Evolutionary conservation across 169 alveolate genomes (phyloP), one percentile per base, ranked within the genome.

Genomic region (Theileria parva): DNA sequence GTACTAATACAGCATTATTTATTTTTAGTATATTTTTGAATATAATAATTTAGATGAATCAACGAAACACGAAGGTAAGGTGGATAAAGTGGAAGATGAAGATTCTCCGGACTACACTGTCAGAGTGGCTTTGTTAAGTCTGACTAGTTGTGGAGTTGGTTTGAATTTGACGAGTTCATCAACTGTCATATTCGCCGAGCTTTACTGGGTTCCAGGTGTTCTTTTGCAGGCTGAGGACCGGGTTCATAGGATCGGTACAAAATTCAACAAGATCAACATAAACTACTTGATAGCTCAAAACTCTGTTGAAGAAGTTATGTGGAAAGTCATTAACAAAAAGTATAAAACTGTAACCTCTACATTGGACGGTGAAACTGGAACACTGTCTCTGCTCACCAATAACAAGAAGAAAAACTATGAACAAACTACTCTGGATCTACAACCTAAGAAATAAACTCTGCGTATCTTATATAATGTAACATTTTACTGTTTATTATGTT

Each of bases 181-280:
- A 30, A 96, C 98, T 50, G 99, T 97, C n/a, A 98, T 97, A 48
- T 97, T 97, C 85, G 98, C 98, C 21, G 99, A 98, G 88, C 83
- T 97, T 80, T 93, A 93, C 80, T 98, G 99, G 99, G 98, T 98
- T 17, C 99, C 99, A 13, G 98, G 99, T 3, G 91, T 92, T 64
- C 95, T 97, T 95, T 86, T 93, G 19, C 98, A 98, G 91, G 99
- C 99, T 12, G 99, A 98, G 88, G 99, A 96, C 88, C 87, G 99
- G 28, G 98, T 97, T 30, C 99, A 98, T 88, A 91, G 99, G 57
- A 97, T 98, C 25, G 99, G 99, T 12, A 88, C 95, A 15, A 81
- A 88, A 68, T 91, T 91, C 84, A 74, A 91, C 19, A 69, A 76
- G 23, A 88, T 94, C 61, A 83, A 95, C 68, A 78, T 95, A 23